Evolutionary conservation across 345 rosid species (phyloP).

Genomic region (Combretum micranthum): DNA sequence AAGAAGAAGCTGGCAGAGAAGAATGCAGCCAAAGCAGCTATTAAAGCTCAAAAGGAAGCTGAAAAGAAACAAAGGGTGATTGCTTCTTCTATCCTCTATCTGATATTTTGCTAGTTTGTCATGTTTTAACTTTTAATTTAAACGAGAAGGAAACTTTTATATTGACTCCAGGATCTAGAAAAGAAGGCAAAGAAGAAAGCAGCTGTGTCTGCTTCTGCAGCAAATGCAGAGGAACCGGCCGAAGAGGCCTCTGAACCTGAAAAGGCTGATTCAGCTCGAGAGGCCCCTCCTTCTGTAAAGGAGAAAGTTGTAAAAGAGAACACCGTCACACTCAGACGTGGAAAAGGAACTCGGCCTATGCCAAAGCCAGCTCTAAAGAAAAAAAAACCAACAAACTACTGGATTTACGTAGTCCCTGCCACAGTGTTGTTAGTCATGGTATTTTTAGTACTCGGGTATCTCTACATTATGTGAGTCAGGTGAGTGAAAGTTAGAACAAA

Average conservation of each 20-base stretch:
- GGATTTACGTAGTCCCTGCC: slow-evolving; percentile 59
- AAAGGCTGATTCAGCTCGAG: slow-evolving; percentile 28
- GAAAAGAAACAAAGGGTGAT: slow-evolving; percentile 86
- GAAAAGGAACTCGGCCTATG: slow-evolving; percentile 44
- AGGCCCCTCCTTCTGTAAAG: slow-evolving; percentile 28
- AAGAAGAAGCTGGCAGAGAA: slow-evolving; percentile 91
- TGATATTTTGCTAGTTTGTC: neutral
- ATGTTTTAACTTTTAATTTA: neutral
- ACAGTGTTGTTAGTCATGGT: slow-evolving; percentile 38
- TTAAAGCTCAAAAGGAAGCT: slow-evolving; percentile 89
- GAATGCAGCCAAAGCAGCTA: slow-evolving; percentile 83
- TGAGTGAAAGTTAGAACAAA: too few species aligned
- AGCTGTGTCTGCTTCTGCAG: slow-evolving; percentile 20
- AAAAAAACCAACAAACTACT: slow-evolving; percentile 63
- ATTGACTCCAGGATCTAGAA: slow-evolving; percentile 63
- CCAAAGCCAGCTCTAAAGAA: slow-evolving; percentile 70
- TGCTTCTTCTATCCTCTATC: slow-evolving; percentile 6
- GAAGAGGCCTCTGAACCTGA: slow-evolving; percentile 51
- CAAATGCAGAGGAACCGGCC: slow-evolving; percentile 33
- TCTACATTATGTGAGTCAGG: slow-evolving; percentile 32
- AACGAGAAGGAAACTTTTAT: neutral
- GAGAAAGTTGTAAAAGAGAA: slow-evolving; percentile 41
- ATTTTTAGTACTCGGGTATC: slow-evolving; percentile 40
- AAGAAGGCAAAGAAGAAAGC: slow-evolving; percentile 82
- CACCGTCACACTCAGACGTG: slow-evolving; percentile 23